Evolutionary conservation across 1,139 yeast genomes (phyloP).

Genomic region (Pichia sp.): DNA sequence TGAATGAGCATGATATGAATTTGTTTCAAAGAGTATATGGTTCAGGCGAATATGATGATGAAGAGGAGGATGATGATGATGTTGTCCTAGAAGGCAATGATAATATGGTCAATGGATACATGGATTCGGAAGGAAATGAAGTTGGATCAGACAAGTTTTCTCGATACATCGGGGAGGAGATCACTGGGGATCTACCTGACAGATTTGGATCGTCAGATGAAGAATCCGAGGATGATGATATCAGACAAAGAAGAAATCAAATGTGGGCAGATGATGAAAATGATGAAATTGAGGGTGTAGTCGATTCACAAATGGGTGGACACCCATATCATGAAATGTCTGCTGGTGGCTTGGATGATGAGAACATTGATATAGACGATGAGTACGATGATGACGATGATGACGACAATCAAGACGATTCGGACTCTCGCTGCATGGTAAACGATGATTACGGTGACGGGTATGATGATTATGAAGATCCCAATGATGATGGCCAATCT

Average conservation of each 20-base stretch:
- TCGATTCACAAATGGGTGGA: conserved; percentile 28
- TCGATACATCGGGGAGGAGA: conserved; percentile 79
- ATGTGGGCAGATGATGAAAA: conserved; percentile 13
- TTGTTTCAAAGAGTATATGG: conserved; percentile 38
- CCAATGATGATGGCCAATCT: conserved; percentile 76
- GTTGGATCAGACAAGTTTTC: conserved; percentile 54
- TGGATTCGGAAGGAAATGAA: conserved; percentile 29
- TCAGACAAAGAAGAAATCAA: conserved; percentile 23
- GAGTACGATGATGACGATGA: conserved; percentile 43
- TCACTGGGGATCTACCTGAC: conserved; percentile 57
- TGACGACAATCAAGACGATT: conserved; percentile 35
- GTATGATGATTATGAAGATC: conserved; percentile 68
- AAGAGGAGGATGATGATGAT: conserved; percentile 20
- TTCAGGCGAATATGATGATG: conserved; percentile 35
- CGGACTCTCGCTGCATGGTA: neutral
- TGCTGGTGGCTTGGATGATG: conserved; percentile 26
- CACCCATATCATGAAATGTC: conserved; percentile 32
- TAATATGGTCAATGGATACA: conserved; percentile 14
- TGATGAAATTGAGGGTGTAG: conserved; percentile 16
- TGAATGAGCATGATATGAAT: conserved; percentile 32
- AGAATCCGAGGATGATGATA: conserved; percentile 48
- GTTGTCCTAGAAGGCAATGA: conserved; percentile 8
- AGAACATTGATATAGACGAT: conserved; percentile 17
- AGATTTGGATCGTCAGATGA: conserved; percentile 50
- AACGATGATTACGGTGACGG: conserved; percentile 30